Conservation (phyloP, 192 early-diverging fungal genomes). For the Tieghemiomyces parasiticus region DNA sequence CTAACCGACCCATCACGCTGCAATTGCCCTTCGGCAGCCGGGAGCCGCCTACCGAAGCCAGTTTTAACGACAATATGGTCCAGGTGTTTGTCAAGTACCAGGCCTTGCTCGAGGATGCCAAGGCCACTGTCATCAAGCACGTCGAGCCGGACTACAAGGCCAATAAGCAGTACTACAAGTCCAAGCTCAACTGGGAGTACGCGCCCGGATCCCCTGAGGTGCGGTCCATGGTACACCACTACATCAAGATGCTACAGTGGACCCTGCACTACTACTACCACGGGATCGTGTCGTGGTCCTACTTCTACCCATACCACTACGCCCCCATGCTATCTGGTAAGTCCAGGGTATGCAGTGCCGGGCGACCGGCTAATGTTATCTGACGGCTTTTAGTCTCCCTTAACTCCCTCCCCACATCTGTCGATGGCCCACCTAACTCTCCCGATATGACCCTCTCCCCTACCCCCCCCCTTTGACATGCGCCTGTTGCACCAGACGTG, state of each 20-base stretch:
- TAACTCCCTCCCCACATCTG: no score
- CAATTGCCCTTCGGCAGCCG: background rate
- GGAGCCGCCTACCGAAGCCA: background rate
- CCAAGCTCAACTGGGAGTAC: slow-evolving; percentile 36
- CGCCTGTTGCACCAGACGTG: no score
- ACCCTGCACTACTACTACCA: slow-evolving; percentile 93
- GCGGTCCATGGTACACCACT: slow-evolving; percentile 30
- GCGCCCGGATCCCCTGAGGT: slow-evolving; percentile 13
- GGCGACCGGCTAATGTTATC: no score
- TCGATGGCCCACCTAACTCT: no score
- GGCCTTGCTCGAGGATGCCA: background rate
- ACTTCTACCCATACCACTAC: slow-evolving; percentile 98
- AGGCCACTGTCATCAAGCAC: background rate
- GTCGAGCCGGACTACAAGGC: background rate
- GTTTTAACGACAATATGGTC: background rate
- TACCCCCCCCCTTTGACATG: no score
- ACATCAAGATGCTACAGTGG: slow-evolving; percentile 95
- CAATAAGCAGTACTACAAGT: slow-evolving; percentile 44
- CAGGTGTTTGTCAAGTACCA: background rate
- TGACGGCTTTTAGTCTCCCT: no score
- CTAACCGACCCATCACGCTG: background rate
- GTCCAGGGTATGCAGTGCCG: no score
- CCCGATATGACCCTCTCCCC: no score
- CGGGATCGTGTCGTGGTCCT: slow-evolving; percentile 92
- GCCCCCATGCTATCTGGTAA: slow-evolving; percentile 85